phyloP scores from a whole-genome alignment of 441 rosid genomes.

The Corymbia calophylla region DNA sequence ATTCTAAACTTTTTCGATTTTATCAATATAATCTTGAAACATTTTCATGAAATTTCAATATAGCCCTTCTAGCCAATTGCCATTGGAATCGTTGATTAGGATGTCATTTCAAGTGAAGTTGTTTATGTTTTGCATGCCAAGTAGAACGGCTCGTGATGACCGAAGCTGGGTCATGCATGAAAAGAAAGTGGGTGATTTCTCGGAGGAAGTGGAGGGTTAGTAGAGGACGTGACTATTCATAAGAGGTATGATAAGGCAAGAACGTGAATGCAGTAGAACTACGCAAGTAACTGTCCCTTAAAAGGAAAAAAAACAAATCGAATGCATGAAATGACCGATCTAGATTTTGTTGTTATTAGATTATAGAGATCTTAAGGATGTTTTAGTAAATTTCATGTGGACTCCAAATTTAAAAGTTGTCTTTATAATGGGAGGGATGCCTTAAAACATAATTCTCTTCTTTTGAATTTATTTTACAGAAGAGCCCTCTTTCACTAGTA shows the following conservation, averaged over 20 bases:
- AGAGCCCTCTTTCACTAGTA: background rate
- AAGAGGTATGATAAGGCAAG: background rate
- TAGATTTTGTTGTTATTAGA: background rate
- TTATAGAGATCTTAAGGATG: background rate
- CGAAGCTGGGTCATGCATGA: background rate
- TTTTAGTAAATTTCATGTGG: background rate
- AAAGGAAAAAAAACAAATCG: background rate
- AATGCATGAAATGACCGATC: background rate
- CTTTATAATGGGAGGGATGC: background rate
- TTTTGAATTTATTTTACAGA: background rate
- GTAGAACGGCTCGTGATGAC: fast-evolving
- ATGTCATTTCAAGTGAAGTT: background rate
- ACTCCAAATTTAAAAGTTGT: background rate
- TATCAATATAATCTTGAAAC: fast-evolving
- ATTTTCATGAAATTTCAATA: fast-evolving
- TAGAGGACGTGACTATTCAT: background rate
- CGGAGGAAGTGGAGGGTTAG: background rate
- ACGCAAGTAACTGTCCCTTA: background rate
- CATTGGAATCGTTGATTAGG: fast-evolving
- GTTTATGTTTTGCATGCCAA: fast-evolving
- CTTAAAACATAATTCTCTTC: background rate
- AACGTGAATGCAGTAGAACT: background rate
- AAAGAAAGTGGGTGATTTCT: background rate
- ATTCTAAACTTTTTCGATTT: background rate
- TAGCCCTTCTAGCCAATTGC: background rate